phyloP scores from a whole-genome alignment of 2,329 filamentous ascomycete genomes.

The Fusarium scirpi region DNA sequence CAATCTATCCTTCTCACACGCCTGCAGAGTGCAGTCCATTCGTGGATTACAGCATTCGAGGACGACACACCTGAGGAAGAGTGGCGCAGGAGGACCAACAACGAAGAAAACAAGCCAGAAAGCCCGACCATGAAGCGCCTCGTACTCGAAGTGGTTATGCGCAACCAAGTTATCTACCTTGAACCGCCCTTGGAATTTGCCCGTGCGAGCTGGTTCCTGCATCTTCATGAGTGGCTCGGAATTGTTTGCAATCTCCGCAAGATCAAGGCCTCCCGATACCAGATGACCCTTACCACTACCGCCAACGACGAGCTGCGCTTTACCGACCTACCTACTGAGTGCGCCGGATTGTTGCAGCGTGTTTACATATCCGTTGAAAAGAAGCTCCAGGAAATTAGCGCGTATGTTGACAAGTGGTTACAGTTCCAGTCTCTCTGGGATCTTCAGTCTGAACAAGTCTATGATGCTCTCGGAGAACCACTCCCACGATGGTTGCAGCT shows the following conservation, averaged over 20 bases:
- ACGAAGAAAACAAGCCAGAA: constrained; percentile 62
- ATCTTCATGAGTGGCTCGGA: constrained; percentile 93
- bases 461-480: constrained; percentile 90
- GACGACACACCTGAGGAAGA: constrained; percentile 67
- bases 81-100: constrained; percentile 62
- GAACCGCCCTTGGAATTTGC: constrained; percentile 94
- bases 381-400: constrained; percentile 81
- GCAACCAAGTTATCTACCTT: constrained; percentile 96
- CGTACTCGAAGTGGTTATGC: constrained; percentile 95
- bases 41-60: constrained; percentile 90
- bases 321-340: constrained; percentile 84
- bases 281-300: constrained; percentile 81
- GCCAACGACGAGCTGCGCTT: constrained; percentile 79
- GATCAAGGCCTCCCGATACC: constrained; percentile 94
- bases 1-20: constrained; percentile 83
- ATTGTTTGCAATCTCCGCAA: constrained; percentile 92
- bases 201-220: constrained; percentile 90
- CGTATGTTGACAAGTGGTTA: constrained; percentile 97
- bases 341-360: constrained; percentile 80
- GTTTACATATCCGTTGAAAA: constrained; percentile 88
- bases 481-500: constrained; percentile 93
- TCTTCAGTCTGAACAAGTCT: constrained; percentile 94
- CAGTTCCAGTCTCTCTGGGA: constrained; percentile 99
- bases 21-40: constrained; percentile 82
- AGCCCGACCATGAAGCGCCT: constrained; percentile 77